Conservation (phyloP, 1,139 yeast genomes). For the Lodderomyces oxycetoniae region DNA sequence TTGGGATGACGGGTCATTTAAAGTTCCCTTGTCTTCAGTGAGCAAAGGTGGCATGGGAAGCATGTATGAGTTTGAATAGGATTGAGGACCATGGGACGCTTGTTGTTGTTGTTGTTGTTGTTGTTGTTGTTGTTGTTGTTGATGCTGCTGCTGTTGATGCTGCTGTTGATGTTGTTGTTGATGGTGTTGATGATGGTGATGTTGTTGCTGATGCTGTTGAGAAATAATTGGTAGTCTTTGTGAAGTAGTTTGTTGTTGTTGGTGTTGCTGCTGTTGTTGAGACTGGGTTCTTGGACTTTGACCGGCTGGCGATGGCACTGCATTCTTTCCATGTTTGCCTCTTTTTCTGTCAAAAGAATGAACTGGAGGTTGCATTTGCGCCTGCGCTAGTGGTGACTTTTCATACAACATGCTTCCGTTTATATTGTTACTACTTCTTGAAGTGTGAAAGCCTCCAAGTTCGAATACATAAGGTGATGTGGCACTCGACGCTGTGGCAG, state of each 20-base stretch:
- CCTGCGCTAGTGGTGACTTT: conserved; percentile 7
- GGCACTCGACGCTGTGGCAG: conserved; percentile 14
- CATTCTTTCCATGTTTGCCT: conserved; percentile 5
- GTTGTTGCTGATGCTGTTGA: conserved; percentile 5
- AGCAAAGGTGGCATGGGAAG: conserved; percentile 19
- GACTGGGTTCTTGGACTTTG: conserved; percentile 3
- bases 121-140: conserved; percentile 6
- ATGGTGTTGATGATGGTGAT: neutral
- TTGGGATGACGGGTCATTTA: conserved; percentile 11
- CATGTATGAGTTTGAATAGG: conserved; percentile 14
- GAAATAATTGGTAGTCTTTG: no score
- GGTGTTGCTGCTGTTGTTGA: conserved; percentile 6
- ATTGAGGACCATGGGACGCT: conserved; percentile 1
- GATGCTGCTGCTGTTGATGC: conserved; percentile 6
- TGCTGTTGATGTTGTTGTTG: conserved; percentile 5
- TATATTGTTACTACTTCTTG: neutral
- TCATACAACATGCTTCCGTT: conserved; percentile 10
- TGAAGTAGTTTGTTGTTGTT: neutral
- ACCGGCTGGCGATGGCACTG: no score
- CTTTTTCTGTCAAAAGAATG: neutral
- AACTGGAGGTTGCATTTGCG: conserved; percentile 5
- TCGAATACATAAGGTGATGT: conserved; percentile 18
- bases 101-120: conserved; percentile 8
- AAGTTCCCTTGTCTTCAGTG: conserved; percentile 10
- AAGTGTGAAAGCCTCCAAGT: conserved; percentile 13